These are phyloP conservation scores for Fremontodendron californicum DNA, from an alignment of 345 rosid species.

Conservation along the genomic window DNA sequence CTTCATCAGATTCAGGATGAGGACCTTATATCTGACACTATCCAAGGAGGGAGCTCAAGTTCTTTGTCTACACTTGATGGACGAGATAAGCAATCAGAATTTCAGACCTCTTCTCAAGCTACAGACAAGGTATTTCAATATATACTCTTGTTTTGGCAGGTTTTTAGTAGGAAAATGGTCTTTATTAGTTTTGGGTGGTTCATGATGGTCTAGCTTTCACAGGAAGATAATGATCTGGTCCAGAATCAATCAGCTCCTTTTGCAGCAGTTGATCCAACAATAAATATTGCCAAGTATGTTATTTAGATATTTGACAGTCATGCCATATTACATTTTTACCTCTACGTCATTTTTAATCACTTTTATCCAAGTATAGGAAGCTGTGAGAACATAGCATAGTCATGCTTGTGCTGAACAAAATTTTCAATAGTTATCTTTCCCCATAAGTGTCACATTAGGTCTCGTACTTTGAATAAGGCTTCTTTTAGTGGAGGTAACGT, in stretches of 20 bases:
- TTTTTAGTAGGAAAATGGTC: conserved; percentile 8
- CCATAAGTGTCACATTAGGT: background rate
- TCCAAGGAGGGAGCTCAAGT: conserved; percentile 49
- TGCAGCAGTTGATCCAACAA: conserved; percentile 33
- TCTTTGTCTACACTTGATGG: conserved; percentile 46
- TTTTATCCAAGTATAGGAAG: background rate
- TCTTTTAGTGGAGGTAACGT: conserved; percentile 12
- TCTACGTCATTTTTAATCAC: conserved; percentile 3
- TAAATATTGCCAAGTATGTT: conserved; percentile 44
- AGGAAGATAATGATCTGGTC: conserved; percentile 47
- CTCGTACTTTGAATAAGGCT: conserved; percentile 12
- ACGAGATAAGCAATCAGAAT: conserved; percentile 45
- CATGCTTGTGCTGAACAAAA: conserved; percentile 14
- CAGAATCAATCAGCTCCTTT: conserved; percentile 32
- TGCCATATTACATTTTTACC: background rate
- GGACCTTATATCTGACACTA: conserved; percentile 49
- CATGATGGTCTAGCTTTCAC: conserved; percentile 29
- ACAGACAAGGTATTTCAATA: conserved; percentile 36
- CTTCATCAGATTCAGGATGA: conserved; percentile 82
- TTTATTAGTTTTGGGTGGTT: conserved; percentile 17
- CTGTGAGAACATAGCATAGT: background rate
- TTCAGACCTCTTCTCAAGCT: conserved; percentile 33
- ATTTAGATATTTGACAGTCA: conserved; percentile 12
- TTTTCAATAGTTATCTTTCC: background rate
- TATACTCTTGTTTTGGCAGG: conserved; percentile 1